Evolutionary conservation across 257 asterid genomes (phyloP).

Genomic region (Solanum sitiens): DNA sequence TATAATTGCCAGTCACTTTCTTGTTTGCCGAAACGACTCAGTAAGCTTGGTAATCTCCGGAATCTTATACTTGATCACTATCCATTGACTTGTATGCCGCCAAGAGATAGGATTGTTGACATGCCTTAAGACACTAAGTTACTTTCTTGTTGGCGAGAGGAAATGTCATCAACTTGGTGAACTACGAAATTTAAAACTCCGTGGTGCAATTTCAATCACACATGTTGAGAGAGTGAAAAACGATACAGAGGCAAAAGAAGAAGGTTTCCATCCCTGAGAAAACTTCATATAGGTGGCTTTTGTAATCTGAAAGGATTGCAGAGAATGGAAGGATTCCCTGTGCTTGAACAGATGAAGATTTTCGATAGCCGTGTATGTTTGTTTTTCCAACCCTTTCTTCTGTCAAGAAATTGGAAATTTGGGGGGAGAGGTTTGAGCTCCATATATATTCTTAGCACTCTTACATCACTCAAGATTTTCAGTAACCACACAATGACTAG

Average conservation of each 20-base stretch:
- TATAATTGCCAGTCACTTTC: neutral
- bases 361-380: neutral
- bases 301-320: constrained; percentile 10
- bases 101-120: neutral
- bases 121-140: neutral
- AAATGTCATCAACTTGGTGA: neutral
- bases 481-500: neutral
- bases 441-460: neutral
- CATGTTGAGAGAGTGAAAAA: neutral
- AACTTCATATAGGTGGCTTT: neutral
- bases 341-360: neutral
- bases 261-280: neutral
- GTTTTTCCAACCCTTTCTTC: neutral
- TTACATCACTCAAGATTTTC: neutral
- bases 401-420: neutral
- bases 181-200: constrained; percentile 2
- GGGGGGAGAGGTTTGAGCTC: neutral
- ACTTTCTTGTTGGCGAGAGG: neutral
- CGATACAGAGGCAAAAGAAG: neutral
- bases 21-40: neutral
- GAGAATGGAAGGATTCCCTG: neutral
- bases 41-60: neutral
- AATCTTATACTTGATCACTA: neutral
- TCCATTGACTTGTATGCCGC: neutral
- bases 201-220: neutral